Evolutionary conservation across 331 rosid genomes (phyloP), one percentile per base, ranked within the genome.

Genomic region (Spiraea crenata): DNA sequence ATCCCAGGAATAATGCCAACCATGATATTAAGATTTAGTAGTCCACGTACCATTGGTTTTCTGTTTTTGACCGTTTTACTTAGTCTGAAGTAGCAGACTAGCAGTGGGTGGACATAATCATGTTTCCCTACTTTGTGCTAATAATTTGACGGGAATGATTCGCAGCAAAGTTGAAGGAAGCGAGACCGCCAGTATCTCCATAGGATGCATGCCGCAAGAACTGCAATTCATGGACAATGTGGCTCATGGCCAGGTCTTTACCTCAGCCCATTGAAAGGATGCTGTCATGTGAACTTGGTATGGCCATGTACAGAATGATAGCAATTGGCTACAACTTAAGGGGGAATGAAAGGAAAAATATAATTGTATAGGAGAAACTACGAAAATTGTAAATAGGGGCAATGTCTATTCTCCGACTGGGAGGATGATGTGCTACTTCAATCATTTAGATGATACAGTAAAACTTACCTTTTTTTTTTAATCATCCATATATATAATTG

Each of bases 21-120:
- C 31, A 38, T 16, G 4, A 13, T 39, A 68, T 67, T 51, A 37
- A 37, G 39, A 25, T 47, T 51, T 51, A 17, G 16, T 40, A 57
- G 34, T 6, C 65, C 69, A 64, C 73, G 76, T 71, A 54, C 44
- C 8, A 15, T 49, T 35, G 45, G 57, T 65, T 65, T 39, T 48
- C 58, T 37, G 25, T 2, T 50, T 37, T 10, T 37, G 34, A 17
- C 15, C 34, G 11, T 60, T 20, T 3, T 7, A 1, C 6, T 15
- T 45, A 45, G 48, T 48, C 6, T 48, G 54, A 48, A 12, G 5
- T 48, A 14, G 19, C n/a, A 14, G 31, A 25, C 31, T 25, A 25
- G 31, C 31, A 25, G 31, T 48, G 13, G 54, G 16, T 51, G 17
- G 7, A 6, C 1, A 25, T 25, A 52, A n/a, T 52, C 31, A 52